phyloP scores from a whole-genome alignment of 768 basidiomycete genomes.

The Fistulinella prunicolor region DNA sequence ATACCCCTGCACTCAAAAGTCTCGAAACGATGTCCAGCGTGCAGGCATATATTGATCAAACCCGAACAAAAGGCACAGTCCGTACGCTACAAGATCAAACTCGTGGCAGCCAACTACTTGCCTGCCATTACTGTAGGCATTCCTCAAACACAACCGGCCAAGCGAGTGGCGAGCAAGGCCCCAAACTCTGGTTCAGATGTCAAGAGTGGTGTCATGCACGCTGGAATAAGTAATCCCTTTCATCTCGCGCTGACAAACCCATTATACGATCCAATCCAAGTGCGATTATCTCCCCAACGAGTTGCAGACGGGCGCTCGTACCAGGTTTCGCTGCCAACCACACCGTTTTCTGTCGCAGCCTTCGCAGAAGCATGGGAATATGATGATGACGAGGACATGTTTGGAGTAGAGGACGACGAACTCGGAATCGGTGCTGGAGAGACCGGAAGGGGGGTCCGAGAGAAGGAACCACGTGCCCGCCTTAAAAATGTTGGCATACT shows the following conservation, averaged over 20 bases:
- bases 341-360: slow-evolving; percentile 78
- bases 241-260: slow-evolving; percentile 93
- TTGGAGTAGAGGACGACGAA: slow-evolving; percentile 47
- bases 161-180: slow-evolving; percentile 38
- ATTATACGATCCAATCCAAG: slow-evolving; percentile 91
- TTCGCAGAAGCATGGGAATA: slow-evolving; percentile 99
- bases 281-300: slow-evolving; percentile 79
- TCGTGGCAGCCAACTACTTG: slow-evolving; percentile 92
- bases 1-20: slow-evolving; percentile 92
- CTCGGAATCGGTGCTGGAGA: slow-evolving; percentile 31
- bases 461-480: slow-evolving; percentile 45
- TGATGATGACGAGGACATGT: slow-evolving; percentile 89
- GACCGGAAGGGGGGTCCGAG: slow-evolving; percentile 40
- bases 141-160: slow-evolving; percentile 49
- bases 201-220: slow-evolving; percentile 48
- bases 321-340: slow-evolving; percentile 74
- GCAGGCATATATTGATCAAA: slow-evolving; percentile 96
- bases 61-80: slow-evolving; percentile 97
- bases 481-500: slow-evolving; percentile 72
- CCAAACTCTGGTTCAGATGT: slow-evolving; percentile 36
- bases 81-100: slow-evolving; percentile 94
- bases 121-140: slow-evolving; percentile 77
- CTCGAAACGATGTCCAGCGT: slow-evolving; percentile 92
- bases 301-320: slow-evolving; percentile 48
- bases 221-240: slow-evolving; percentile 81